Conservation (phyloP, 192 early-diverging fungal species). For the Linderina pennispora region DNA sequence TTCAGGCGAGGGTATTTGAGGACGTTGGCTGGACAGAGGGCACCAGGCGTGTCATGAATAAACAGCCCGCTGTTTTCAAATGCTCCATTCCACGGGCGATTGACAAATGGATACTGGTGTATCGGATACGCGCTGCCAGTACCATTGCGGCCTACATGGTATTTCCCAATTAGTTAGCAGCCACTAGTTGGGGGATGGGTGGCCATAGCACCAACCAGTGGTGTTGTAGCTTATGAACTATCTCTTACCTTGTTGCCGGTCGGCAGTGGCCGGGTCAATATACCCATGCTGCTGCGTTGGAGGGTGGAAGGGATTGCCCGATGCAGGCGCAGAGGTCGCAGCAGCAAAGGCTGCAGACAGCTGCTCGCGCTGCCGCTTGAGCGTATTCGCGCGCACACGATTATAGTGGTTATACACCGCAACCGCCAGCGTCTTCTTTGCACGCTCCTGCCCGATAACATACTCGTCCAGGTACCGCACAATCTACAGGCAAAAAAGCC, state of each 20-base stretch:
- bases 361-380: conserved; percentile 41
- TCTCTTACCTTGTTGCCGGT: too few relatives aligned
- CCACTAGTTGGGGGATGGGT: too few relatives aligned
- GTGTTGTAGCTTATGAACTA: too few relatives aligned
- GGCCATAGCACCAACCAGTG: too few relatives aligned
- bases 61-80: conserved; percentile 36
- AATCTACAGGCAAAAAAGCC: conserved; percentile 46
- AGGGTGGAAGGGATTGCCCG: background rate
- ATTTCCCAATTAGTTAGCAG: too few relatives aligned
- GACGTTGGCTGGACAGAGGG: too few relatives aligned
- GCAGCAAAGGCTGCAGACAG: conserved; percentile 38
- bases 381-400: conserved; percentile 63
- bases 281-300: background rate
- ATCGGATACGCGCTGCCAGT: conserved; percentile 31
- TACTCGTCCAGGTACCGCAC: conserved; percentile 77
- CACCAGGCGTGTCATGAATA: conserved; percentile 12
- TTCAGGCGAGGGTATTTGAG: too few relatives aligned
- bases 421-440: conserved; percentile 77
- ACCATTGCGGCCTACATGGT: conserved; percentile 26
- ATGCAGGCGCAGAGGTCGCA: background rate
- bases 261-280: too few relatives aligned
- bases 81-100: conserved; percentile 36
- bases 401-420: conserved; percentile 86
- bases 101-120: conserved; percentile 34
- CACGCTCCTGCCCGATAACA: conserved; percentile 79